Conservation (phyloP, 2,329 filamentous ascomycete species). For the Phaeosphaeria sp. region DNA sequence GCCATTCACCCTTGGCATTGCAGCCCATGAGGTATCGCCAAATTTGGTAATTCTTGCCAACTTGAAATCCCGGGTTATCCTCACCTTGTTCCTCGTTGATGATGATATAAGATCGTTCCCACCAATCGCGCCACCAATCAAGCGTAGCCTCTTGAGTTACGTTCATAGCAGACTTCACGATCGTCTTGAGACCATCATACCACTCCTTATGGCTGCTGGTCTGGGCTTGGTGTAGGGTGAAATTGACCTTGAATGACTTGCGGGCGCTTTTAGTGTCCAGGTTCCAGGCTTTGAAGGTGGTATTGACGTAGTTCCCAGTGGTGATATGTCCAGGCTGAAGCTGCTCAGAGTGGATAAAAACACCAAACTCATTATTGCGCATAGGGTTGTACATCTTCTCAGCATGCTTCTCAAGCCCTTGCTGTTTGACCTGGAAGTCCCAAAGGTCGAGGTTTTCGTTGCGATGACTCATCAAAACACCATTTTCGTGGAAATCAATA, state of each 20-base stretch:
- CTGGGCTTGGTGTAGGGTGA: neutral
- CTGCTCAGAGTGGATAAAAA: neutral
- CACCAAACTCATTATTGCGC: neutral
- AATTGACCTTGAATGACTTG: neutral
- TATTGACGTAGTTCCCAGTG: neutral
- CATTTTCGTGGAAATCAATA: neutral
- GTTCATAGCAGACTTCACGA: neutral
- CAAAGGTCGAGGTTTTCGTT: neutral
- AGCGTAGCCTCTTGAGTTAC: neutral
- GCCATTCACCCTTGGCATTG: neutral
- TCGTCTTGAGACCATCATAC: neutral
- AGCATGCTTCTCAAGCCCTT: neutral
- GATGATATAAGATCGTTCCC: neutral
- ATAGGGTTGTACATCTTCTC: neutral
- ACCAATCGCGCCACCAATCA: neutral
- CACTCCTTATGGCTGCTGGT: neutral
- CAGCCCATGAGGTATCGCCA: neutral
- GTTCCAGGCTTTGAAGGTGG: conserved; percentile 1
- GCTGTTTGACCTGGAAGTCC: neutral
- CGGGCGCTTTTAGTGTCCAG: neutral
- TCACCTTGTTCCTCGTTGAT: neutral
- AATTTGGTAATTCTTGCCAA: neutral
- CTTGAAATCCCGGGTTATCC: neutral
- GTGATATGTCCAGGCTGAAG: neutral
- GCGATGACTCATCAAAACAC: neutral